Evolutionary conservation across 352 stramenopile genomes (phyloP).

Genomic region (Aphanomyces stellatus): DNA sequence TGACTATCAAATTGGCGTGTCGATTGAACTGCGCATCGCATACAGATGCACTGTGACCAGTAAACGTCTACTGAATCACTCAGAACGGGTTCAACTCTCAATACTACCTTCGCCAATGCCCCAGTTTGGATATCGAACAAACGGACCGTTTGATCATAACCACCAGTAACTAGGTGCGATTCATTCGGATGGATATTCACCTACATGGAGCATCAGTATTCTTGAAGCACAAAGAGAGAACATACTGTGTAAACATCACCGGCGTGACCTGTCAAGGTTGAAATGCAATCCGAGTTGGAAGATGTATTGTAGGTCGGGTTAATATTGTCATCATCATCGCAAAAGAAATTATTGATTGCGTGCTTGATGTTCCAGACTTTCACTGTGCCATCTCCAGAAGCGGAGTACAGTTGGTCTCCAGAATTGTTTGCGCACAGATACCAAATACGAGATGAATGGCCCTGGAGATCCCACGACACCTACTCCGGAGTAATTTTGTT

Average conservation of each 20-base stretch:
- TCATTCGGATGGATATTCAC: slow-evolving; percentile 58
- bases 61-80: slow-evolving; percentile 35
- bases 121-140: slow-evolving; percentile 77
- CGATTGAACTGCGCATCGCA: slow-evolving; percentile 84
- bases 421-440: slow-evolving; percentile 58
- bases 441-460: slow-evolving; percentile 79
- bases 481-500: slow-evolving; percentile 17
- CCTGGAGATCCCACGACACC: slow-evolving; percentile 53
- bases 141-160: slow-evolving; percentile 82
- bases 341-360: slow-evolving; percentile 30
- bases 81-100: background rate
- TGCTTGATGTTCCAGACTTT: slow-evolving; percentile 81
- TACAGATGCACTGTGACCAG: slow-evolving; percentile 68
- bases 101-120: slow-evolving; percentile 36
- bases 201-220: background rate
- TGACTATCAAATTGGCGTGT: slow-evolving; percentile 80
- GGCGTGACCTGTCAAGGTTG: slow-evolving; percentile 42
- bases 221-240: too few relatives aligned
- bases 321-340: slow-evolving; percentile 24
- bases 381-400: slow-evolving; percentile 72
- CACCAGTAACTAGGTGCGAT: slow-evolving; percentile 78
- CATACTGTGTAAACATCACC: slow-evolving; percentile 76
- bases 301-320: slow-evolving; percentile 22
- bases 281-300: slow-evolving; percentile 38
- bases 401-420: slow-evolving; percentile 62